Conservation (phyloP, 2,329 filamentous ascomycete genomes). For the Aspergillus sojae region DNA sequence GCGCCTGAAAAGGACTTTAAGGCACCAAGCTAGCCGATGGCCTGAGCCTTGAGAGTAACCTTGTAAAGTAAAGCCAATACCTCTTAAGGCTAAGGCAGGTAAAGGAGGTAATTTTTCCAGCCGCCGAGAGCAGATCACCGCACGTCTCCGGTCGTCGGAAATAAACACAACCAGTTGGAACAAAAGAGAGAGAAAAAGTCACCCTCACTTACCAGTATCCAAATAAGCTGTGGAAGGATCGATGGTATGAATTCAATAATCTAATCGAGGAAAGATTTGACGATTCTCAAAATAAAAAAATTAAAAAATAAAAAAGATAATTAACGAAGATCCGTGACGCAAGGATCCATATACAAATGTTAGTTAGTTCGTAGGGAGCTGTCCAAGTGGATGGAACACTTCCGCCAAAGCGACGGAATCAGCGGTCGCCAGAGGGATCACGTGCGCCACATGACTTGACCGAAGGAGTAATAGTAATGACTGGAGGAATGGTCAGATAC, state of each 20-base stretch:
- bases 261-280: not conserved
- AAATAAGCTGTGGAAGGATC: not conserved
- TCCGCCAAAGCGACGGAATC: slow-evolving; percentile 1
- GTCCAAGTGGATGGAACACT: slow-evolving; percentile 2
- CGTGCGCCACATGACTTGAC: slow-evolving; percentile 3
- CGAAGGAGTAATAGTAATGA: not conserved
- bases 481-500: slow-evolving; percentile 4
- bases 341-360: not conserved
- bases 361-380: not conserved
- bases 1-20: slow-evolving; percentile 24
- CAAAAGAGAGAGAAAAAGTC: not conserved
- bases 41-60: slow-evolving; percentile 3
- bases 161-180: not conserved
- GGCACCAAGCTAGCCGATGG: slow-evolving; percentile 17
- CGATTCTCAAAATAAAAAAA: not conserved
- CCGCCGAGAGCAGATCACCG: slow-evolving; percentile 19
- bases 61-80: not conserved
- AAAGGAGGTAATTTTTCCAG: slow-evolving; percentile 3
- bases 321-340: not conserved
- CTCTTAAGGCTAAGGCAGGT: not conserved
- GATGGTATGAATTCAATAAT: not conserved
- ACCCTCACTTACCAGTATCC: not conserved
- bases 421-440: not conserved
- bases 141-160: slow-evolving; percentile 22
- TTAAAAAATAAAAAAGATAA: no score